phyloP scores from a whole-genome alignment of 1,139 yeast genomes.

The Suhomyces wounanorum region DNA sequence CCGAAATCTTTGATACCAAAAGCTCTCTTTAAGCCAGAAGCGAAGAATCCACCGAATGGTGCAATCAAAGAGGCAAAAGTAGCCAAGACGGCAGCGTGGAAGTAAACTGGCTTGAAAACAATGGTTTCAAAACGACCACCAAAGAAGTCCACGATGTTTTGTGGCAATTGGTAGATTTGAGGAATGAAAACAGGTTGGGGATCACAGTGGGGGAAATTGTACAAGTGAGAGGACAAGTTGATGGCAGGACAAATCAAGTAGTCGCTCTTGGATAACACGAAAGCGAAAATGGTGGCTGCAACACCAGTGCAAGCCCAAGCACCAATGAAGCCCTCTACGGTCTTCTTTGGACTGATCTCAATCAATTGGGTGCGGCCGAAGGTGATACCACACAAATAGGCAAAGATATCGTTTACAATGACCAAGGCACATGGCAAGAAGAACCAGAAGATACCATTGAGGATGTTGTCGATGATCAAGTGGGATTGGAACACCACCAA shows the following conservation, averaged over 20 bases:
- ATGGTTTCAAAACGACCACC: conserved; percentile 44
- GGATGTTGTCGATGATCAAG: conserved; percentile 83
- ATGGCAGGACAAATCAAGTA: conserved; percentile 89
- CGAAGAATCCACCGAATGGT: conserved; percentile 98
- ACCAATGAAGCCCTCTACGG: conserved; percentile 96
- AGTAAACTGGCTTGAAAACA: conserved; percentile 79
- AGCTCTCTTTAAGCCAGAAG: conserved; percentile 96
- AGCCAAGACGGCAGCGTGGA: conserved; percentile 84
- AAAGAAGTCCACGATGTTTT: conserved; percentile 53
- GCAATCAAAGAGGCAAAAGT: conserved; percentile 97
- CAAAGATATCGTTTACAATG: conserved; percentile 92
- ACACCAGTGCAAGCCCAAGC: conserved; percentile 94
- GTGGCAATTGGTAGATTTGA: conserved; percentile 76
- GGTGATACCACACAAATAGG: conserved; percentile 95
- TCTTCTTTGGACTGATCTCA: conserved; percentile 93
- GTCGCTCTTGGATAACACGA: conserved; percentile 61
- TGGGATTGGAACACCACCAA: conserved; percentile 94
- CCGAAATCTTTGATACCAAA: conserved; percentile 93
- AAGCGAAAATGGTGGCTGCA: conserved; percentile 68
- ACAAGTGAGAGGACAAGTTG: conserved; percentile 57
- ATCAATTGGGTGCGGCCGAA: conserved; percentile 93
- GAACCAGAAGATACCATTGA: conserved; percentile 94
- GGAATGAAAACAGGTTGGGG: conserved; percentile 86
- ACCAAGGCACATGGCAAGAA: conserved; percentile 89
- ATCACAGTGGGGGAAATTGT: conserved; percentile 60